phyloP scores from a whole-genome alignment of 2,329 filamentous ascomycete genomes.

The Tolypocladium ovalisporum region DNA sequence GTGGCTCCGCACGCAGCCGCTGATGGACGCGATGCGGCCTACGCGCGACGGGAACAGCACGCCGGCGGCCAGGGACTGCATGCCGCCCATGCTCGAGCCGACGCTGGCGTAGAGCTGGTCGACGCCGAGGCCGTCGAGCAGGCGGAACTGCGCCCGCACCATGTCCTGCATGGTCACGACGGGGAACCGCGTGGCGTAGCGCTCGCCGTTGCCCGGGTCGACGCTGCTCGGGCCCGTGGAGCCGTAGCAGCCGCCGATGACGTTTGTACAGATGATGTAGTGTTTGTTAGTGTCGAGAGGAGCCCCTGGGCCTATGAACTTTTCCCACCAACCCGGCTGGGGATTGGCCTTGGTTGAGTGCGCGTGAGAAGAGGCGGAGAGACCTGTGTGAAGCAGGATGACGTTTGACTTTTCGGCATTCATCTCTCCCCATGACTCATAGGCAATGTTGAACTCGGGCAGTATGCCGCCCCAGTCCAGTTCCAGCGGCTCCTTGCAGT shows the following conservation, averaged over 20 bases:
- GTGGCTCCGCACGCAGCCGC: slow-evolving; percentile 86
- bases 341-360: slow-evolving; percentile 82
- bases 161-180: slow-evolving; percentile 96
- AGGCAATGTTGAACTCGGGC: slow-evolving; percentile 79
- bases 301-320: slow-evolving; percentile 82
- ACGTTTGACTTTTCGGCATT: slow-evolving; percentile 77
- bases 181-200: slow-evolving; percentile 89
- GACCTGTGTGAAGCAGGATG: slow-evolving; percentile 83
- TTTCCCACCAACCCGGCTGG: slow-evolving; percentile 96
- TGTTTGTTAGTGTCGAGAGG: slow-evolving; percentile 87
- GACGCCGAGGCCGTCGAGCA: slow-evolving; percentile 72
- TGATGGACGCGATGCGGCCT: slow-evolving; percentile 75
- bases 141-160: slow-evolving; percentile 87
- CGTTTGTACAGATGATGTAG: slow-evolving; percentile 92
- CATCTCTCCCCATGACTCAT: slow-evolving; percentile 81
- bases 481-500: slow-evolving; percentile 61
- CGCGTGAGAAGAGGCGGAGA: slow-evolving; percentile 95
- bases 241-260: slow-evolving; percentile 90
- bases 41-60: slow-evolving; percentile 75
- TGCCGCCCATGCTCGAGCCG: slow-evolving; percentile 94
- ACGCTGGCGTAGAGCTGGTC: slow-evolving; percentile 80
- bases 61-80: slow-evolving; percentile 88
- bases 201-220: slow-evolving; percentile 78
- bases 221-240: slow-evolving; percentile 83
- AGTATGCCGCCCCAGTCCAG: slow-evolving; percentile 95